phyloP scores from a whole-genome alignment of 73 alveolate species.

The Symbiodinium pilosum region DNA sequence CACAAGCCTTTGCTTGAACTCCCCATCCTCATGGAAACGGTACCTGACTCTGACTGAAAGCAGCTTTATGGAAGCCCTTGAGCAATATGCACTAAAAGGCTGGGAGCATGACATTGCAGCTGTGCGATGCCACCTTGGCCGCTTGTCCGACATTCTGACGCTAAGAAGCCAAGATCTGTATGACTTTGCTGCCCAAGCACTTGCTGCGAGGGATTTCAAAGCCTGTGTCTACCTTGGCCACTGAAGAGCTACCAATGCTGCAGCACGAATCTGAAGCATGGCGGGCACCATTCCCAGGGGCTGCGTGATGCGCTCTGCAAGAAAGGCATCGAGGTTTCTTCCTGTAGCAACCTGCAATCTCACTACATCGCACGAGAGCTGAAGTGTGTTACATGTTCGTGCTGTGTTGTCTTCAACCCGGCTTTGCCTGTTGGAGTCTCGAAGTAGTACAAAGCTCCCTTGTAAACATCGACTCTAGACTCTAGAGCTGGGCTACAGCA shows the following conservation, averaged over 20 bases:
- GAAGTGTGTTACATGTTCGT: too few species aligned
- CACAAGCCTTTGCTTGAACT: not conserved
- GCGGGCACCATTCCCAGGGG: slow-evolving; percentile 43
- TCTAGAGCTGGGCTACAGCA: too few species aligned
- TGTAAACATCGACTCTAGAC: too few species aligned
- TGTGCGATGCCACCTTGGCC: slow-evolving; percentile 51
- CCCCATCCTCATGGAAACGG: slow-evolving; percentile 28
- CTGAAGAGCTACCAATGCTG: not conserved
- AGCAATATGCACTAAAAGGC: too few species aligned
- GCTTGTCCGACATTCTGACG: too few species aligned
- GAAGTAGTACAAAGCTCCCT: too few species aligned
- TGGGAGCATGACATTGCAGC: slow-evolving; percentile 39
- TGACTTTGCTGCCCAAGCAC: slow-evolving; percentile 16
- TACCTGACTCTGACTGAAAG: too few species aligned
- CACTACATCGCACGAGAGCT: too few species aligned
- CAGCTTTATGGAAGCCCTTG: too few species aligned
- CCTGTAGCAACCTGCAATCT: slow-evolving; percentile 61
- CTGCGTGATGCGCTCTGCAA: slow-evolving; percentile 20
- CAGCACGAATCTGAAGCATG: not conserved
- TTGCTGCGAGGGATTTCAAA: slow-evolving; percentile 30
- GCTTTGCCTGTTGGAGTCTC: too few species aligned
- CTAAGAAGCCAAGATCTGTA: too few species aligned
- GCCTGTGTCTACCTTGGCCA: slow-evolving; percentile 45
- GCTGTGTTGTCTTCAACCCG: too few species aligned
- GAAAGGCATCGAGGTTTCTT: not conserved